Base-by-base conservation (phyloP, 805 yeast genomes). In the Candida tallmaniae region DNA sequence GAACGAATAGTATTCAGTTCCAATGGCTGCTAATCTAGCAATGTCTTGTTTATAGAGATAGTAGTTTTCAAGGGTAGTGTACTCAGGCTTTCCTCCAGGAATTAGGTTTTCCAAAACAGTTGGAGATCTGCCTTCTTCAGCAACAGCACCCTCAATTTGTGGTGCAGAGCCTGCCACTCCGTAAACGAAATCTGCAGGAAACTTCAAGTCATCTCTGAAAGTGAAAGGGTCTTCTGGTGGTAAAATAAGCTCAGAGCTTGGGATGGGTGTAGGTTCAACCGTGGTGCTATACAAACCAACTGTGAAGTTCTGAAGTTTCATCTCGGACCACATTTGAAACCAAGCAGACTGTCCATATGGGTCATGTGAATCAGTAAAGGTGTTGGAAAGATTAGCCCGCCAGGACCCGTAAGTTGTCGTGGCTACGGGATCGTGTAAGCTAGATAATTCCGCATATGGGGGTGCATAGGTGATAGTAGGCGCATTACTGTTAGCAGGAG, bases 141-240 rank as follows among this genome's bases (percentile, higher is more conserved):
- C 51, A 19, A 52, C 48, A 6, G 66, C 62, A 15, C 65, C 65
- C 45, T 60, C 66, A 29, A 58, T 50, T 44, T 60, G 67, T 17
- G 54, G 49, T 11, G 62, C 60, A 13, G 62, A 52, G 10, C 60
- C 52, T 9, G 61, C 61, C 38, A 56, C 56, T 3, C 65, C 65
- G 41, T 46, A 37, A 20, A 50, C 19, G 20, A 52, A 51, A 12
- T 28, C 45, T 14, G 25, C 15, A 9, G 51, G 48, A 25, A 40
- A 47, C 23, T 36, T 42, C 40, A 46, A 37, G 14, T 34, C 28
- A 23, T 35, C 33, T 14, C 34, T 42, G 27, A 45, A 48, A 5
- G 28, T 14, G 27, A 42, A 46, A 11, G 39, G 31, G 23, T 48
- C 52, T 4, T 36, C 35, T 9, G 52, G 52, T 11, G 52, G 51